Evolutionary conservation across 768 basidiomycete species (phyloP).

Genomic region (Pleurotus ostreatus): DNA sequence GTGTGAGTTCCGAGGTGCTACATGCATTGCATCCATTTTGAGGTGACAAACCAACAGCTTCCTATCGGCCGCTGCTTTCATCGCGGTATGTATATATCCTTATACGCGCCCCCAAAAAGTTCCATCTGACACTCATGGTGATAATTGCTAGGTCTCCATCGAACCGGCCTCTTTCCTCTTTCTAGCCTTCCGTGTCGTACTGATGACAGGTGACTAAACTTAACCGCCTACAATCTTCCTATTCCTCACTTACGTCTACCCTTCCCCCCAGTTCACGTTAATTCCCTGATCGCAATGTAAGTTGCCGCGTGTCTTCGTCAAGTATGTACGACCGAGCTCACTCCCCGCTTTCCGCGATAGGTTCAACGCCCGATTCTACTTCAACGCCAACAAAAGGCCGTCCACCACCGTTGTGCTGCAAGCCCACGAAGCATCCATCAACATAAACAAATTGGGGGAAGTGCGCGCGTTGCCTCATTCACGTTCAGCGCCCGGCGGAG

Average conservation of each 20-base stretch:
- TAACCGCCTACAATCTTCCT: no score
- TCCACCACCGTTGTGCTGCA: background rate
- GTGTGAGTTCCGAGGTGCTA: background rate
- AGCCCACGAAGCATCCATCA: constrained; percentile 3
- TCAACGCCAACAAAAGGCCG: background rate
- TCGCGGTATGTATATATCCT: background rate
- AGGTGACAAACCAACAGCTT: background rate
- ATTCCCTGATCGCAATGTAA: constrained; percentile 1
- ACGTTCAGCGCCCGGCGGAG: background rate
- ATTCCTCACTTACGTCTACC: no score
- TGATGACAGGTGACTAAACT: constrained; percentile 1
- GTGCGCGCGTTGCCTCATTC: background rate
- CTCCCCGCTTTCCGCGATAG: background rate
- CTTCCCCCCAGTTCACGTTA: background rate
- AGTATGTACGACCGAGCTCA: background rate
- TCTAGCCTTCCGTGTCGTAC: background rate
- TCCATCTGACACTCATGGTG: background rate
- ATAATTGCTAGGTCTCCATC: background rate
- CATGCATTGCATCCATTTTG: background rate
- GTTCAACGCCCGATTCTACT: constrained; percentile 4
- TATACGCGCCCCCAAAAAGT: background rate
- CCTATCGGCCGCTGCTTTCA: background rate
- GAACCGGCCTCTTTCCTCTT: background rate
- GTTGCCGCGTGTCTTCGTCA: background rate
- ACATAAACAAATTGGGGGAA: background rate